Percentiles rank a stretch among this genome's conserved stretches.
Evolutionary conservation across 75 land plant species (phyloP).

Genomic region (Isoetes taiwanensis): DNA sequence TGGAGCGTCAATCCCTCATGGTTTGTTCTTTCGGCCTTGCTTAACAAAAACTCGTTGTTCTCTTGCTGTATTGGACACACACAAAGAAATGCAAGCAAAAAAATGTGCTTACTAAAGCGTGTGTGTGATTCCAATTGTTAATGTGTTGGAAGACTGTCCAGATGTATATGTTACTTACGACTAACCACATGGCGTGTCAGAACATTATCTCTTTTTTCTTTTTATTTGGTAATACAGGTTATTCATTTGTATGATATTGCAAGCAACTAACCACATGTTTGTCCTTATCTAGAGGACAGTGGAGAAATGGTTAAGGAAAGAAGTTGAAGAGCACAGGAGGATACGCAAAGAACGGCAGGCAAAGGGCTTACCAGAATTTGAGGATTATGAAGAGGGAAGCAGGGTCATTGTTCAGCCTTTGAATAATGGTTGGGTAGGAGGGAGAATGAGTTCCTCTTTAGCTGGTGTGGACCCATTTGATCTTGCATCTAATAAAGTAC

Average conservation of each 20-base stretch:
- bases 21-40: slow-evolving; percentile 37
- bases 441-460: slow-evolving; percentile 69
- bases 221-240: no score
- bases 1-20: slow-evolving; percentile 69
- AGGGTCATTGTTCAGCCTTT: slow-evolving; percentile 24
- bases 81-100: no score
- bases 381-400: slow-evolving; percentile 33
- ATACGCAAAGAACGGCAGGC: slow-evolving; percentile 54
- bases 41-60: no score
- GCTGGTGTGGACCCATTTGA: slow-evolving; percentile 69
- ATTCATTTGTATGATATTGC: no score
- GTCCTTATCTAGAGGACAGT: slow-evolving; percentile 87
- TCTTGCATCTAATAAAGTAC: slow-evolving; percentile 71
- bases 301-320: slow-evolving; percentile 88
- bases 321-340: slow-evolving; percentile 64
- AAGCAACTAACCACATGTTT: no score
- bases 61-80: no score
- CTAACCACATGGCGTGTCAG: no score
- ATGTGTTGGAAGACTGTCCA: no score
- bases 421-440: slow-evolving; percentile 98
- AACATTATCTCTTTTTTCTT: no score
- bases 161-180: no score
- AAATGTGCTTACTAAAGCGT: no score
- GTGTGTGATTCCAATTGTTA: no score
- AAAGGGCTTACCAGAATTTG: slow-evolving; percentile 51